Evolutionary conservation across 2,329 filamentous ascomycete species (phyloP), one percentile per base, ranked within the genome.

Genomic region (Scytalidium lignicola): DNA sequence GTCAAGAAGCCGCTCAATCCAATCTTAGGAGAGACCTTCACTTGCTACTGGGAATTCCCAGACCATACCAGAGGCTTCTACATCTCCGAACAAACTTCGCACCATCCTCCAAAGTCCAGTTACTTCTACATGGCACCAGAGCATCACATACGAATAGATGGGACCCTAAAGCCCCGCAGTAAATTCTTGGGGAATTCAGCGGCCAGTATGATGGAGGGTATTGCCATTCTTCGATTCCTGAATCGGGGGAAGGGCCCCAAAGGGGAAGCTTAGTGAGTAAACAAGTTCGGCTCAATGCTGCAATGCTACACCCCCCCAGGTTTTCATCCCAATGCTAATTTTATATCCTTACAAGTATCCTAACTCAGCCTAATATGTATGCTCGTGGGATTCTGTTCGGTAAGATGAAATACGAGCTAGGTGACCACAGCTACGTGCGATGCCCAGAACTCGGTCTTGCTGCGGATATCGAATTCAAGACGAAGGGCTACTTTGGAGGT

Each of bases 281-380:
- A 26, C n/a, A n/a, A n/a, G n/a, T n/a, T n/a, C n/a, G n/a, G n/a
- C n/a, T n/a, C n/a, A n/a, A n/a, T n/a, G n/a, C n/a, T n/a, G n/a
- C n/a, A n/a, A n/a, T n/a, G n/a, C n/a, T n/a, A n/a, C n/a, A n/a
- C n/a, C n/a, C n/a, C n/a, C n/a, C n/a, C n/a, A n/a, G n/a, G n/a
- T n/a, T n/a, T n/a, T n/a, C n/a, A n/a, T n/a, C n/a, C n/a, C 10
- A 26, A 10, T 26, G 21, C 41, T 19, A 10, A 20, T n/a, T 13
- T 28, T 4, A 3, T 15, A 4, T 4, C 22, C 17, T 18, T 26
- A 50, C 48, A 58, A 95, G 89, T 69, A 88, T 95, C 62, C 71
- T 97, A 46, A 97, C 93, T 3, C 93, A 99, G 64, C 93, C 93
- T 17, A 99, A 99, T 73, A 99, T 99, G 90, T 99, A 99, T 67